Base-by-base conservation (phyloP, 208 protist species). In the Trypanosoma lewisi region DNA sequence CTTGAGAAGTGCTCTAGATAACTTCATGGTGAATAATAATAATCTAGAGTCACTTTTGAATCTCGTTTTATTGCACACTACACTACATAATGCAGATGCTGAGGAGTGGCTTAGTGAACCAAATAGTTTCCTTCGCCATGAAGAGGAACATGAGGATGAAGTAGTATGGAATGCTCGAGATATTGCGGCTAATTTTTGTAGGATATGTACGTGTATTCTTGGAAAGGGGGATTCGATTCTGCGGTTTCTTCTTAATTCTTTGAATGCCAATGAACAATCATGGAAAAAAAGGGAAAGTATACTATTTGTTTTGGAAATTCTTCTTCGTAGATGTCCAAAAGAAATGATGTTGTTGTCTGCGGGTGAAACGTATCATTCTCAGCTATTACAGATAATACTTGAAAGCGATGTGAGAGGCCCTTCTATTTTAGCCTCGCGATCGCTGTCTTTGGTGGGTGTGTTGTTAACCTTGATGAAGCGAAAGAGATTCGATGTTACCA, bases 61-160 rank as follows among this genome's bases (percentile, higher is more conserved):
- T 36, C 27, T 88, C 21, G 65, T 78, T 31, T 62, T 79, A 9
- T 9, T 16, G 19, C 82, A 91, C 73, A 62, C 71, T 17, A 51
- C 33, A 0, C 60, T 88, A 4, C 6, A 55, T 11, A 69, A 69
- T 17, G 7, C 34, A 1, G 70, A 84, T 11, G 79, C 57, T 16
- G 37, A 23, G 19, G 44, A 9, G 49, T 80, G 56, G 80, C 34
- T 60, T 34, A 66, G 56, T 17, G 75, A 80, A 27, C 64, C 71
- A 2, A 84, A 78, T 47, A n/a, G 49, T 21, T 89, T 86, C 57
- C 41, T 92, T 37, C 60, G 63, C 1, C 52, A 78, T 21, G 85
- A 92, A 57, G 82, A 77, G 25, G 85, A 89, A 51, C 70, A 72
- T 25, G 75, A 82, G 45, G 77, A 84, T 37, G 73, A 77, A 12